Percentiles rank a stretch among this genome's conserved stretches.
phyloP scores from a whole-genome alignment of 257 asterid genomes.

The Gentiana dahurica region DNA sequence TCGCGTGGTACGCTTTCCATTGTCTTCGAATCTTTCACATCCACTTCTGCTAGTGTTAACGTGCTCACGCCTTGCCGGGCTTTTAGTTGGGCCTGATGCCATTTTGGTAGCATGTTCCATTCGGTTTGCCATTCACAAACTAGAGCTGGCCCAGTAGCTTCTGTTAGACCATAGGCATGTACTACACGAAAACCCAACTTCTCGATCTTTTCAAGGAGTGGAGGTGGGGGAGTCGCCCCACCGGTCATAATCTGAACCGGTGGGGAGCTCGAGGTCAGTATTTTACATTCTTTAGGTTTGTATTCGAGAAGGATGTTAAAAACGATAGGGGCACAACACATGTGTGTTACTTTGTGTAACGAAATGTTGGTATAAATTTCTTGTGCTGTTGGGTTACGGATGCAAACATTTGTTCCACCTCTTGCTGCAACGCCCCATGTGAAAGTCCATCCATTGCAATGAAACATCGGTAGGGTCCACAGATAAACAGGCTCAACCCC shows the following conservation, averaged over 20 bases:
- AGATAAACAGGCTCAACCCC: slow-evolving; percentile 60
- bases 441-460: slow-evolving; percentile 95
- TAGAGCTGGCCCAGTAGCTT: slow-evolving; percentile 84
- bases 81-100: slow-evolving; percentile 37
- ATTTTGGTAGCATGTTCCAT: slow-evolving; percentile 39
- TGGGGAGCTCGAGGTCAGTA: neutral
- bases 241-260: slow-evolving; percentile 60
- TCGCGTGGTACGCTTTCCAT: slow-evolving; percentile 57
- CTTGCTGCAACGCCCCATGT: slow-evolving; percentile 91
- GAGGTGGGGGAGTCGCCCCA: slow-evolving; percentile 86
- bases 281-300: slow-evolving; percentile 39
- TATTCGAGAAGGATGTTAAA: slow-evolving; percentile 62
- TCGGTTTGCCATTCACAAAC: slow-evolving; percentile 67
- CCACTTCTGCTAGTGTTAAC: slow-evolving; percentile 57
- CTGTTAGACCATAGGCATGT: slow-evolving; percentile 85
- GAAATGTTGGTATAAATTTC: slow-evolving; percentile 52
- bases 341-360: slow-evolving; percentile 60
- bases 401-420: slow-evolving; percentile 86
- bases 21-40: slow-evolving; percentile 45
- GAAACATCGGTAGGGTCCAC: slow-evolving; percentile 96
- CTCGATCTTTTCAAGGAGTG: slow-evolving; percentile 50
- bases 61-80: slow-evolving; percentile 75
- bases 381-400: slow-evolving; percentile 50
- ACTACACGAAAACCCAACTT: slow-evolving; percentile 58
- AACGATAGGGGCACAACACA: slow-evolving; percentile 84